A percentile compares a stretch with the other conserved stretches of the same genome.
These are phyloP conservation scores for Ilyonectria destructans DNA, from an alignment of 2,329 filamentous ascomycete genomes.

Conservation along the genomic window DNA sequence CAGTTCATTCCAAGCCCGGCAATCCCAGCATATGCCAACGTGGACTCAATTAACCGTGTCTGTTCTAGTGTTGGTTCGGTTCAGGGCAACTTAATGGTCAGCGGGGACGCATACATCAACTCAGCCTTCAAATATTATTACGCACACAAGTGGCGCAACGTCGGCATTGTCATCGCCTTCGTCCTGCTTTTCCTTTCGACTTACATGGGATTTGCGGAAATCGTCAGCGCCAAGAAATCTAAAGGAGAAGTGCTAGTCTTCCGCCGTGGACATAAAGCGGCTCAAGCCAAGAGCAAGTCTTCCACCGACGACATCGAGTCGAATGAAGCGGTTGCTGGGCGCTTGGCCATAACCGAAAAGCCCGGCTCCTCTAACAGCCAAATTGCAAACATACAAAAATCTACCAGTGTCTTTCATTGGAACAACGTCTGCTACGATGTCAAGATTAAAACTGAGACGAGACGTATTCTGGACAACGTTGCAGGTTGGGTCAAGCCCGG, in stretches of 20 bases:
- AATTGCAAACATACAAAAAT: constrained; percentile 56
- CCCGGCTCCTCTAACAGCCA: constrained; percentile 28
- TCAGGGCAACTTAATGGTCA: constrained; percentile 61
- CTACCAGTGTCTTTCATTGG: constrained; percentile 87
- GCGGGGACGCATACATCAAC: constrained; percentile 64
- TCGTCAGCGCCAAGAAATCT: constrained; percentile 64
- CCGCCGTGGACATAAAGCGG: constrained; percentile 58
- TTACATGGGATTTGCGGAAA: constrained; percentile 68
- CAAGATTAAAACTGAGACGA: constrained; percentile 81
- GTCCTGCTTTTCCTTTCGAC: constrained; percentile 62
- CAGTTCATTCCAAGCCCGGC: constrained; percentile 42
- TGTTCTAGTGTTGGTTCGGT: constrained; percentile 65
- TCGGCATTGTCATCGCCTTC: constrained; percentile 70
- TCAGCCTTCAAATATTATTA: constrained; percentile 61
- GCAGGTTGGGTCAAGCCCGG: constrained; percentile 94
- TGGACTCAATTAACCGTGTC: constrained; percentile 52
- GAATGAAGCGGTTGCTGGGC: constrained; percentile 26
- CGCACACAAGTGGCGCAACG: constrained; percentile 69
- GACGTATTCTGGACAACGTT: constrained; percentile 84
- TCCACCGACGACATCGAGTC: constrained; percentile 34
- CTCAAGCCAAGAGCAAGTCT: neutral
- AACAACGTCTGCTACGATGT: constrained; percentile 80
- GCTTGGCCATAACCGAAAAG: constrained; percentile 29
- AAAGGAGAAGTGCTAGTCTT: constrained; percentile 76
- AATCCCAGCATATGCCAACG: constrained; percentile 49